Conservation (phyloP, 495 filamentous ascomycete genomes). For the Podospora tetraspora region DNA sequence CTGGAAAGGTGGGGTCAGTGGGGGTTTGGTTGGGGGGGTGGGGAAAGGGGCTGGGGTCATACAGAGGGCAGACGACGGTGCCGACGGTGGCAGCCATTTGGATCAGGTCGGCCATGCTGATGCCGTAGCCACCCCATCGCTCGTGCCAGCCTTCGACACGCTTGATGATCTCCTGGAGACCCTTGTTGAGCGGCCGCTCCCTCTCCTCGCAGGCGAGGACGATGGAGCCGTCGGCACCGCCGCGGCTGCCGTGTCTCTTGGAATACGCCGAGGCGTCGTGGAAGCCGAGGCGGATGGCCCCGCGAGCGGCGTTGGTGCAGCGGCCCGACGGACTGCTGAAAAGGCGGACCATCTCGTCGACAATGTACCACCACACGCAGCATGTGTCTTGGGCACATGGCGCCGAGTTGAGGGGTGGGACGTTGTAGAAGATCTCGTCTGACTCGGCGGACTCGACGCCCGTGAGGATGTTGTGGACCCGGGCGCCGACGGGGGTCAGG, state of each 20-base stretch:
- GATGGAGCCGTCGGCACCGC: constrained; percentile 40
- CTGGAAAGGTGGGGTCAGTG: neutral
- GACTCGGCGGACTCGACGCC: constrained; percentile 20
- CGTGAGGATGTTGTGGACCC: constrained; percentile 28
- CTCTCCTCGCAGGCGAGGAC: constrained; percentile 31
- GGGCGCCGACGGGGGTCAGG: constrained; percentile 20
- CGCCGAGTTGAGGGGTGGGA: constrained; percentile 18
- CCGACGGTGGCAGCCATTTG: constrained; percentile 36
- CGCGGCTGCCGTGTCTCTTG: constrained; percentile 22
- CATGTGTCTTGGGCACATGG: constrained; percentile 32
- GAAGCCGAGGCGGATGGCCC: constrained; percentile 38
- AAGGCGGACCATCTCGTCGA: constrained; percentile 28
- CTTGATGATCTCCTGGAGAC: constrained; percentile 29
- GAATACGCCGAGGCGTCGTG: constrained; percentile 38
- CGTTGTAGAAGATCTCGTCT: constrained; percentile 21
- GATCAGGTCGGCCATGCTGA: constrained; percentile 39
- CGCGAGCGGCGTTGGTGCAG: constrained; percentile 30
- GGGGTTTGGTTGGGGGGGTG: neutral
- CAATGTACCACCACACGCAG: constrained; percentile 42
- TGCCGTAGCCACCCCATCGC: constrained; percentile 28
- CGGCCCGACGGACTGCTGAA: constrained; percentile 25
- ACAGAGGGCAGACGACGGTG: constrained; percentile 35
- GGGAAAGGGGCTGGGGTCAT: neutral
- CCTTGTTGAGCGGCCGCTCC: constrained; percentile 25
- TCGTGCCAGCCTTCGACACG: constrained; percentile 14